Base-by-base conservation (phyloP, 2,329 filamentous ascomycete genomes). In the Epichloe gansuensis region DNA sequence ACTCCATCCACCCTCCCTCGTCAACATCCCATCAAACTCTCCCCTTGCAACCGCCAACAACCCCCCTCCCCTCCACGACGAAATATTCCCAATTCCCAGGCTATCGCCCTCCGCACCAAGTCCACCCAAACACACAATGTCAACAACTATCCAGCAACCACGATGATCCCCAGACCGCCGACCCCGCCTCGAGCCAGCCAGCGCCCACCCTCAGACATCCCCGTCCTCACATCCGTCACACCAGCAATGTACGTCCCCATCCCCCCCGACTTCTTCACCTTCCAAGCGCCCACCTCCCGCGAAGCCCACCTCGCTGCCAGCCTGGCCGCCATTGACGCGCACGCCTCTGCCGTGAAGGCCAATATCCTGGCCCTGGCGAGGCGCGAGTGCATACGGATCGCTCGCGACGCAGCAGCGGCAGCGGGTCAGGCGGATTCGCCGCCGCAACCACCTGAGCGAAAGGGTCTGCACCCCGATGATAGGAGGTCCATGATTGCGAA, bases 241-340 rank as follows among this genome's bases (percentile, higher is more conserved):
- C 57, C 62, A 5, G 57, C 62, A 53, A 65, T 71, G 45, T 71
- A 69, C 57, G 61, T 65, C 27, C 64, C 66, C 27, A 58, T 71
- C 15, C 44, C 17, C 53, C 50, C 55, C 8, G 56, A 61, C 42
- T 57, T 64, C 48, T 54, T 58, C 43, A 52, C 53, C 21, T 56
- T 57, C 41, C 36, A 50, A 1, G 50, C 56, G 4, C 58, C 57
- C 8, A 9, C 56, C 44, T 51, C 21, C 34, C 49, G 44, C 23
- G 35, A 51, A 34, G 60, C 59, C 2, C 54, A 51, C 17, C 53
- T 65, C 15, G 53, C 53, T 15, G 55, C 54, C 40, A 51, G 55
- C 21, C 53, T 68, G 25, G 53, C 56, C 13, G 21, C 44, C 6
- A 47, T 63, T 23, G 58, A 66, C 46, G 5, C 52, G 5, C 65